Evolutionary conservation across 1,284 basidiomycete species (phyloP).

Genomic region (Cutaneotrichosporon sp.): DNA sequence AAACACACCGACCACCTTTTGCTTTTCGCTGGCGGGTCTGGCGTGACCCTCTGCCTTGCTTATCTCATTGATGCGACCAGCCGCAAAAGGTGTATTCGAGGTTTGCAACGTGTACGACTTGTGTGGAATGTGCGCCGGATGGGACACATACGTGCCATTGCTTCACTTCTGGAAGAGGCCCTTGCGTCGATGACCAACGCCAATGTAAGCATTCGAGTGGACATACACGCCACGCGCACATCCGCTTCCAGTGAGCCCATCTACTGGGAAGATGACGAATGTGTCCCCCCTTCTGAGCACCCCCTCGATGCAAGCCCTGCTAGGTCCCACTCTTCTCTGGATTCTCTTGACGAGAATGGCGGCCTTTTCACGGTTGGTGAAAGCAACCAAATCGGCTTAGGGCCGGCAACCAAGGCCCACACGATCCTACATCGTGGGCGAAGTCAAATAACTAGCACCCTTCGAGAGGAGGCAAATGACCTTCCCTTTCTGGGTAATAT

Average conservation of each 20-base stretch:
- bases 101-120: slow-evolving; percentile 25
- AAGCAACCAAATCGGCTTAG: not conserved
- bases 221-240: slow-evolving; percentile 20
- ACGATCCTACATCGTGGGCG: not conserved
- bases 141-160: slow-evolving; percentile 1
- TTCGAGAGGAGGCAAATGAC: not conserved
- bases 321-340: too few relatives aligned
- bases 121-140: slow-evolving; percentile 29
- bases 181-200: not conserved
- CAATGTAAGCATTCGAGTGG: slow-evolving; percentile 8
- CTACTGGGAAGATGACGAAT: too few relatives aligned
- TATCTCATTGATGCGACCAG: slow-evolving; percentile 28
- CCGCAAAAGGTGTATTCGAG: slow-evolving; percentile 19
- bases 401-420: not conserved
- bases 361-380: too few relatives aligned
- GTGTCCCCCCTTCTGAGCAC: too few relatives aligned
- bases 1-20: slow-evolving; percentile 28
- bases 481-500: not conserved
- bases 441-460: not conserved
- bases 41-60: slow-evolving; percentile 35
- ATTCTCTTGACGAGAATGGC: too few relatives aligned
- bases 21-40: slow-evolving; percentile 41
- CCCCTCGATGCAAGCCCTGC: too few relatives aligned
- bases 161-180: slow-evolving; percentile 1
- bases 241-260: slow-evolving; percentile 7